phyloP scores from a whole-genome alignment of 2,329 filamentous ascomycete genomes.

The Talaromyces sp. region DNA sequence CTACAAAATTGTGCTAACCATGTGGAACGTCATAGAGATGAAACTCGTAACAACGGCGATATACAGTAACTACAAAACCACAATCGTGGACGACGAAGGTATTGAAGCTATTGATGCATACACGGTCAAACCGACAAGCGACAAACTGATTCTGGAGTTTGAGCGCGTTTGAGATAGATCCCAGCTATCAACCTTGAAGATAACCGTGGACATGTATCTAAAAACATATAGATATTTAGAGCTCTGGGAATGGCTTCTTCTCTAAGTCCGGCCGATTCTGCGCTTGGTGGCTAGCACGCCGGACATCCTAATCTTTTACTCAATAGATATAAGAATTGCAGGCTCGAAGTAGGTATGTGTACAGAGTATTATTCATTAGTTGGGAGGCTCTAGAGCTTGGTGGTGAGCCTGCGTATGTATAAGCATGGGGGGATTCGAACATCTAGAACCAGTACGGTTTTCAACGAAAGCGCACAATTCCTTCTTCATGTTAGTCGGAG shows the following conservation, averaged over 20 bases:
- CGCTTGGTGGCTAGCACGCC: too few species aligned
- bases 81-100: constrained; percentile 57
- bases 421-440: too few species aligned
- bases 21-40: constrained; percentile 55
- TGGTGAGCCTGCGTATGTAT: too few species aligned
- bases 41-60: constrained; percentile 66
- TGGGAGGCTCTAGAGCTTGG: too few species aligned
- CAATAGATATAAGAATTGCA: too few species aligned
- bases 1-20: background rate
- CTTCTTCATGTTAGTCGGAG: background rate
- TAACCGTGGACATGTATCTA: too few species aligned
- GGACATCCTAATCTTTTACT: too few species aligned
- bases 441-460: too few species aligned
- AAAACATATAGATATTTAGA: background rate
- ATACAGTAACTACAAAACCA: constrained; percentile 61
- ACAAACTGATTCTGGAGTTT: constrained; percentile 57
- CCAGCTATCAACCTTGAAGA: background rate
- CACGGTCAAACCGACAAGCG: constrained; percentile 53
- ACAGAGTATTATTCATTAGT: too few species aligned
- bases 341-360: too few species aligned
- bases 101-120: constrained; percentile 64
- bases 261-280: too few species aligned
- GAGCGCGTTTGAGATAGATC: constrained; percentile 24
- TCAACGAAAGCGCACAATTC: background rate
- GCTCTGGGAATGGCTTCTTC: too few species aligned